These are phyloP conservation scores for Aspergillus fischeri DNA, from an alignment of 2,329 filamentous ascomycete genomes.

Conservation along the genomic window DNA sequence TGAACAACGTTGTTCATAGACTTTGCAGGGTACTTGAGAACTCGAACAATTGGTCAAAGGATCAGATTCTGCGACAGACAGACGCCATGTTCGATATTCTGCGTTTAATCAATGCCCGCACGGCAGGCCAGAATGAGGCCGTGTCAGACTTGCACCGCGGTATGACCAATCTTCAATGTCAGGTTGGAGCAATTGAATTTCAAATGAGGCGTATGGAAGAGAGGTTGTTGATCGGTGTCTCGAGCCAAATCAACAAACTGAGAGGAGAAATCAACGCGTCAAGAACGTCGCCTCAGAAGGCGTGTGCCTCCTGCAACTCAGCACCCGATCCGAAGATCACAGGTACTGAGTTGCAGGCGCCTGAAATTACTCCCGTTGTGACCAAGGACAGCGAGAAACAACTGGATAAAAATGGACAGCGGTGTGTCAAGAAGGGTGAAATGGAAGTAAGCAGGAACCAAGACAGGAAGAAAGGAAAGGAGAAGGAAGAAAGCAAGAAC, in stretches of 20 bases:
- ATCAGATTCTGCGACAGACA: slow-evolving; percentile 18
- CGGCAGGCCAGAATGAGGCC: slow-evolving; percentile 12
- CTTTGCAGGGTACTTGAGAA: slow-evolving; percentile 15
- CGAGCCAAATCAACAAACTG: slow-evolving; percentile 11
- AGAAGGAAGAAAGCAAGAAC: not conserved
- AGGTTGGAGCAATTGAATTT: slow-evolving; percentile 8
- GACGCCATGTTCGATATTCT: slow-evolving; percentile 14
- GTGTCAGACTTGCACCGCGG: slow-evolving; percentile 9
- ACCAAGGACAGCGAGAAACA: not conserved
- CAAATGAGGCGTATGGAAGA: slow-evolving; percentile 11
- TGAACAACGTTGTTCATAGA: slow-evolving; percentile 11
- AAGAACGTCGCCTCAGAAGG: not conserved
- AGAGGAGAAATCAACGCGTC: slow-evolving; percentile 10
- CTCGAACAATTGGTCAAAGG: slow-evolving; percentile 17
- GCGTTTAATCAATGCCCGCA: slow-evolving; percentile 11
- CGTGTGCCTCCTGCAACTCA: slow-evolving; percentile 1
- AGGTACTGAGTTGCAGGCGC: slow-evolving; percentile 1
- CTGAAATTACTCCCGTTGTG: not conserved
- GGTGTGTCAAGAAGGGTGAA: not conserved
- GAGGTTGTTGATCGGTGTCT: slow-evolving; percentile 6
- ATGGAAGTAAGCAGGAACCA: not conserved
- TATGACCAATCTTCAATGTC: slow-evolving; percentile 9
- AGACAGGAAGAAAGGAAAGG: not conserved
- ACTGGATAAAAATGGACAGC: not conserved
- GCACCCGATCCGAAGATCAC: not conserved